These are phyloP conservation scores for Malania oleifera DNA, from an alignment of 164 flowering plant genomes.

Conservation along the genomic window DNA sequence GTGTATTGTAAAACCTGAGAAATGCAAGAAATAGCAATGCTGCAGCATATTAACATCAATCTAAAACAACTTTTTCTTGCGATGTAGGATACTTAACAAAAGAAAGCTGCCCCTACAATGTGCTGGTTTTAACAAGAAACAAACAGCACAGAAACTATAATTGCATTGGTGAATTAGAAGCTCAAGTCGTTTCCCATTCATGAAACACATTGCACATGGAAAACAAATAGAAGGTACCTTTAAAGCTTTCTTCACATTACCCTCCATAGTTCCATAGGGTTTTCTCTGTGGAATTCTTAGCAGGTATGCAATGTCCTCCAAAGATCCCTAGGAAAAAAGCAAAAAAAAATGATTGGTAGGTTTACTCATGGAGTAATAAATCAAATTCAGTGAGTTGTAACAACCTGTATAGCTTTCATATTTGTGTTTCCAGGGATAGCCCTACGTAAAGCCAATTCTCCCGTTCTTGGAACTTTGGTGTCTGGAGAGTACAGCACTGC, in stretches of 20 bases:
- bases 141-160: too few relatives aligned
- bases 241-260: constrained; percentile 85
- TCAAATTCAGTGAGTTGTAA: not conserved
- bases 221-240: constrained; percentile 43
- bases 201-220: not conserved
- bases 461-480: constrained; percentile 93
- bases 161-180: too few relatives aligned
- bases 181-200: not conserved
- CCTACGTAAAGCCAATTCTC: constrained; percentile 86
- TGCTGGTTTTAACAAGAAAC: not conserved
- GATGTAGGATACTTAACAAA: not conserved
- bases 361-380: not conserved
- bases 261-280: constrained; percentile 97
- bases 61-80: not conserved
- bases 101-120: not conserved
- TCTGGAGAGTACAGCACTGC: constrained; percentile 95
- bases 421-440: constrained; percentile 87
- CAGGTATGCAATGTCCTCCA: constrained; percentile 89
- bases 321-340: constrained; percentile 48
- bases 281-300: constrained; percentile 96
- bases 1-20: not conserved
- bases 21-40: not conserved
- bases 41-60: too few relatives aligned
- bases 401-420: constrained; percentile 90
- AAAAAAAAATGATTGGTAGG: constrained; percentile 12